Evolutionary conservation across 768 basidiomycete genomes (phyloP).

Genomic region (Lactarius sanguifluus): DNA sequence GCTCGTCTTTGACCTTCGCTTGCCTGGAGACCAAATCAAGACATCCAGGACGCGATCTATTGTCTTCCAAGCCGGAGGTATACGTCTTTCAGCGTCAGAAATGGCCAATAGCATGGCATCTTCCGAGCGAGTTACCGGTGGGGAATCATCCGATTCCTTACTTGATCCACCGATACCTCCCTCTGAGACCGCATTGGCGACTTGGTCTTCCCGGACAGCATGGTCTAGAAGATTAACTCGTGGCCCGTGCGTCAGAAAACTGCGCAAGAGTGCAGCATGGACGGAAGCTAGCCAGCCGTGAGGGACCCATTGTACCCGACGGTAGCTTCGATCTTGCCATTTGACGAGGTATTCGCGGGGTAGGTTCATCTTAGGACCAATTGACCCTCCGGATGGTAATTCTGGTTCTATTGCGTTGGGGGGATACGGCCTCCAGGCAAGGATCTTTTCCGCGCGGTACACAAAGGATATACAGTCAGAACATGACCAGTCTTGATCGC

Average conservation of each 20-base stretch:
- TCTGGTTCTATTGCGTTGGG: conserved; percentile 56
- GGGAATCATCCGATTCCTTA: conserved; percentile 30
- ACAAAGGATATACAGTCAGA: conserved; percentile 73
- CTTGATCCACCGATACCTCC: conserved; percentile 39
- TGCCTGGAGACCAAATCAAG: conserved; percentile 55
- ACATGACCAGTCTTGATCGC: conserved; percentile 60
- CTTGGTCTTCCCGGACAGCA: conserved; percentile 39
- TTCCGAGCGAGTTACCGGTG: conserved; percentile 22
- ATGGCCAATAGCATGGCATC: conserved; percentile 41
- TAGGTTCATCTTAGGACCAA: conserved; percentile 57
- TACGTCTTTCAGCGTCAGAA: conserved; percentile 68
- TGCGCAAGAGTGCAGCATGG: conserved; percentile 63
- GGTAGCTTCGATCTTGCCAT: conserved; percentile 78
- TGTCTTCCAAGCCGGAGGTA: conserved; percentile 82
- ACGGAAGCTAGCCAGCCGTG: conserved; percentile 85
- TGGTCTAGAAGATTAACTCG: conserved; percentile 63
- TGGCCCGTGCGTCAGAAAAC: conserved; percentile 71
- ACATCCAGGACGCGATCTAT: conserved; percentile 91
- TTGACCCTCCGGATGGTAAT: conserved; percentile 40
- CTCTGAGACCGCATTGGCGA: conserved; percentile 37
- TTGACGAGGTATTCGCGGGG: conserved; percentile 95
- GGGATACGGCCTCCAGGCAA: conserved; percentile 90
- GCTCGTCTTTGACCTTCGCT: conserved; percentile 31
- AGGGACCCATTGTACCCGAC: conserved; percentile 84
- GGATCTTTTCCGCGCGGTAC: conserved; percentile 74